Evolutionary conservation across 2,329 filamentous ascomycete genomes (phyloP).

Genomic region (Colletotrichum filicis): DNA sequence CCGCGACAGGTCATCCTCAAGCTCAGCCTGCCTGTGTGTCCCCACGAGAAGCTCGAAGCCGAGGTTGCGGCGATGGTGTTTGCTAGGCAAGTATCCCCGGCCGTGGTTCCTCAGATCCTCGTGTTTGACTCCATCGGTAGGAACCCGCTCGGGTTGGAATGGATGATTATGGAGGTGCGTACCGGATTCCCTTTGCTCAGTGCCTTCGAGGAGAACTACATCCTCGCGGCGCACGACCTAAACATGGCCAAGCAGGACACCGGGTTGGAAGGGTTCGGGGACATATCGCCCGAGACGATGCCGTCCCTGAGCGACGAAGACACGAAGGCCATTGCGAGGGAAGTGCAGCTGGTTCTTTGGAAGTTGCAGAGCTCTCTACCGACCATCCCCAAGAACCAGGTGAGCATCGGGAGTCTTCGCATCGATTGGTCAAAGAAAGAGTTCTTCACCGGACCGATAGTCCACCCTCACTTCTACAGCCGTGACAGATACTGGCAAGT

Average conservation of each 20-base stretch:
- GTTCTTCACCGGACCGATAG: conserved; percentile 20
- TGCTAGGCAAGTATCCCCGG: background rate
- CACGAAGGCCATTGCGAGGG: background rate
- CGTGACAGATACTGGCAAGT: background rate
- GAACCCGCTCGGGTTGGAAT: conserved; percentile 32
- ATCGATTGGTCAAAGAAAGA: conserved; percentile 18
- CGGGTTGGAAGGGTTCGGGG: background rate
- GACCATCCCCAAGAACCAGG: background rate
- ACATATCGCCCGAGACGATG: background rate
- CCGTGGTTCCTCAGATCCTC: conserved; percentile 9
- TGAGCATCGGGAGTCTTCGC: conserved; percentile 26
- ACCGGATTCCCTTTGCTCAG: conserved; percentile 14
- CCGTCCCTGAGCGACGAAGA: background rate
- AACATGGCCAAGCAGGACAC: background rate
- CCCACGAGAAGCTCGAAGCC: conserved; percentile 24
- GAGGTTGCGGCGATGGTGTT: conserved; percentile 36
- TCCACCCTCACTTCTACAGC: conserved; percentile 9
- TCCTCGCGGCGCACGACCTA: background rate
- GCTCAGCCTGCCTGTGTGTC: conserved; percentile 26
- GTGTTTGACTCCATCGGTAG: conserved; percentile 31
- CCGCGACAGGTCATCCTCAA: conserved; percentile 20
- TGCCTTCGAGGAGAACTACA: background rate
- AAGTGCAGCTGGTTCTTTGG: background rate
- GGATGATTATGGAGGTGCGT: conserved; percentile 31
- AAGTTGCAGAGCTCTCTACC: background rate